phyloP scores from a whole-genome alignment of 768 basidiomycete genomes.

The Hypholoma fasciculare region DNA sequence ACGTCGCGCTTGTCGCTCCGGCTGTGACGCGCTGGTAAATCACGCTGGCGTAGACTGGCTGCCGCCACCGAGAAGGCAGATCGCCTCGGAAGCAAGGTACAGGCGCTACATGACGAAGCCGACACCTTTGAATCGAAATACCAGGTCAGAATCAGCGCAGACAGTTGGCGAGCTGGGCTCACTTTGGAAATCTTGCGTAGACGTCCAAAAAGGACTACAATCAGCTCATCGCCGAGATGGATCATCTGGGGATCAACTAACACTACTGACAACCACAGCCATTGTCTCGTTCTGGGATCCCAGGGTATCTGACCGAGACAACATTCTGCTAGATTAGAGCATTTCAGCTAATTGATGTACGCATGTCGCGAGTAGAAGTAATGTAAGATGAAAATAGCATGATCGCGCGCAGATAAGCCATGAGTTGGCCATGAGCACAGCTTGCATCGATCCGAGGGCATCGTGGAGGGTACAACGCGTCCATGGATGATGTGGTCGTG shows the following conservation, averaged over 20 bases:
- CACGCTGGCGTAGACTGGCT: conserved; percentile 11
- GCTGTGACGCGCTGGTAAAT: not conserved
- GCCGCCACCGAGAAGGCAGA: conserved; percentile 17
- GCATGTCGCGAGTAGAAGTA: no score
- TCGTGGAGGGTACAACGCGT: not conserved
- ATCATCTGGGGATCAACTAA: conserved; percentile 20
- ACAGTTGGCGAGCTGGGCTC: not conserved
- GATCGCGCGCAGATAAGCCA: not conserved
- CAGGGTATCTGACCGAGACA: not conserved
- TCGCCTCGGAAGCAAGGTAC: conserved; percentile 15
- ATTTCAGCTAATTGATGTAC: not conserved
- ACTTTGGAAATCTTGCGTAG: conserved; percentile 12
- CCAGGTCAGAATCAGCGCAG: conserved; percentile 11
- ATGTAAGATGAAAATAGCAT: no score
- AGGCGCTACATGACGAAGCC: conserved; percentile 16
- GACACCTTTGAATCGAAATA: conserved; percentile 20
- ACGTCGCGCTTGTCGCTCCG: conserved; percentile 11
- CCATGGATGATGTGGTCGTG: not conserved
- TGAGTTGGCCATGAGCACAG: not conserved
- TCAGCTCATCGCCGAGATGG: conserved; percentile 25
- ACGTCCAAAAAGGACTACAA: conserved; percentile 20
- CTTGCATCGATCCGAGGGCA: not conserved
- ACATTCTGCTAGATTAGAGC: not conserved
- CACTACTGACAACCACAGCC: not conserved
- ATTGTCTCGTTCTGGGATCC: not conserved